Conservation (phyloP, 352 stramenopile species). For the Peronospora destructor region DNA sequence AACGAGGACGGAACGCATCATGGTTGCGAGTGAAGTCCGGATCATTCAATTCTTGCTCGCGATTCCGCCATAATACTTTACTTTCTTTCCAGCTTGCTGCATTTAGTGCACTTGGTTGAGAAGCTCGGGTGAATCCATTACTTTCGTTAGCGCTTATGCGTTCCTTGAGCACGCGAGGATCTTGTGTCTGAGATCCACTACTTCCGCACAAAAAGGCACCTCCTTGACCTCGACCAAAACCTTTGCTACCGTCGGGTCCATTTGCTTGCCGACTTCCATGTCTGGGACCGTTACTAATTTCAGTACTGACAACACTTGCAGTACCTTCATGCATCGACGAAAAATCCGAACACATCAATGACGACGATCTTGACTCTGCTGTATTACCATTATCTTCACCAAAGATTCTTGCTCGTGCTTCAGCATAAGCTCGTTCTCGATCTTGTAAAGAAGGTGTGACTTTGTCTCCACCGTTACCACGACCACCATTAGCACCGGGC, state of each 20-base stretch:
- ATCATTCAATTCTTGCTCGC: conserved; percentile 91
- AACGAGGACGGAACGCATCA: conserved; percentile 49
- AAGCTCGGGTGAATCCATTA: conserved; percentile 14
- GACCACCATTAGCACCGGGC: conserved; percentile 35
- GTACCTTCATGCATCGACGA: conserved; percentile 14
- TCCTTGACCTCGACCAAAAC: conserved; percentile 28
- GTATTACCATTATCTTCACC: conserved; percentile 38
- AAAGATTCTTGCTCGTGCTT: conserved; percentile 93
- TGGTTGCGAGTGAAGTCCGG: conserved; percentile 87
- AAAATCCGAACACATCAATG: conserved; percentile 20
- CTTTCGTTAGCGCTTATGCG: conserved; percentile 7
- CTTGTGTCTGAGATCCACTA: conserved; percentile 2
- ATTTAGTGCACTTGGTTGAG: conserved; percentile 24
- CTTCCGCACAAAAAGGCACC: neutral
- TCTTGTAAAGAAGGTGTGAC: conserved; percentile 82
- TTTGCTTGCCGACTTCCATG: conserved; percentile 39
- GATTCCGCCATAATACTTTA: conserved; percentile 92
- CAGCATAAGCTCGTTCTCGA: conserved; percentile 90
- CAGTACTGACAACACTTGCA: conserved; percentile 1
- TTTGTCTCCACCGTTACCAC: conserved; percentile 44
- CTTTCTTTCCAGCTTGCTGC: conserved; percentile 77
- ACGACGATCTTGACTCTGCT: conserved; percentile 21
- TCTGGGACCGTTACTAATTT: conserved; percentile 5
- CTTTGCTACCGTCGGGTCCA: conserved; percentile 50
- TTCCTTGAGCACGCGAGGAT: conserved; percentile 15